Conservation (phyloP, 2,329 filamentous ascomycete genomes). For the Aschersonia sp. region DNA sequence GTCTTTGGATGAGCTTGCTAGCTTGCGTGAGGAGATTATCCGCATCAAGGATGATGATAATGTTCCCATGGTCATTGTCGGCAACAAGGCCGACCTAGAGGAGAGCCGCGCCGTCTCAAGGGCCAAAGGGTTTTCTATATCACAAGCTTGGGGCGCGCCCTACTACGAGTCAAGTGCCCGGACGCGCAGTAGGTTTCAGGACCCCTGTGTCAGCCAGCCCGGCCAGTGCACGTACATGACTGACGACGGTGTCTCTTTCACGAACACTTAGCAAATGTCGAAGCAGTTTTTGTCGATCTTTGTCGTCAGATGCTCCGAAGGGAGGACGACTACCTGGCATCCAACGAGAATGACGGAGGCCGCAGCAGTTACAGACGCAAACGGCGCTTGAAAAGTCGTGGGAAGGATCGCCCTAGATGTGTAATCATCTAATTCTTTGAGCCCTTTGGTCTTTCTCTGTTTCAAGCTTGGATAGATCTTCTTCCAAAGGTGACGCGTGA, state of each 20-base stretch:
- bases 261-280: conserved; percentile 54
- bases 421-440: conserved; percentile 13
- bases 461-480: too few species aligned
- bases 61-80: conserved; percentile 78
- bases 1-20: conserved; percentile 68
- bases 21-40: conserved; percentile 77
- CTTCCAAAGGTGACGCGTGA: too few species aligned
- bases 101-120: conserved; percentile 69
- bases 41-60: conserved; percentile 82
- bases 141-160: conserved; percentile 77
- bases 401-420: conserved; percentile 23
- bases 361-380: conserved; percentile 12
- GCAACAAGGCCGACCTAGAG: conserved; percentile 83
- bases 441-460: too few species aligned
- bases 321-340: conserved; percentile 36
- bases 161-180: conserved; percentile 86
- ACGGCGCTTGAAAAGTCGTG: conserved; percentile 15
- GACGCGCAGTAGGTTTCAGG: conserved; percentile 42
- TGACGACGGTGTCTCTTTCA: not conserved
- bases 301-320: conserved; percentile 71
- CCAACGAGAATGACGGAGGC: conserved; percentile 21
- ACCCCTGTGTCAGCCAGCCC: too few species aligned
- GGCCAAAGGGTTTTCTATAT: conserved; percentile 67
- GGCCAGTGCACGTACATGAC: too few species aligned
- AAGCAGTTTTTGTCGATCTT: conserved; percentile 77